Conservation (phyloP, 371 early-diverging fungal species). For the Funneliformis caledonium region DNA sequence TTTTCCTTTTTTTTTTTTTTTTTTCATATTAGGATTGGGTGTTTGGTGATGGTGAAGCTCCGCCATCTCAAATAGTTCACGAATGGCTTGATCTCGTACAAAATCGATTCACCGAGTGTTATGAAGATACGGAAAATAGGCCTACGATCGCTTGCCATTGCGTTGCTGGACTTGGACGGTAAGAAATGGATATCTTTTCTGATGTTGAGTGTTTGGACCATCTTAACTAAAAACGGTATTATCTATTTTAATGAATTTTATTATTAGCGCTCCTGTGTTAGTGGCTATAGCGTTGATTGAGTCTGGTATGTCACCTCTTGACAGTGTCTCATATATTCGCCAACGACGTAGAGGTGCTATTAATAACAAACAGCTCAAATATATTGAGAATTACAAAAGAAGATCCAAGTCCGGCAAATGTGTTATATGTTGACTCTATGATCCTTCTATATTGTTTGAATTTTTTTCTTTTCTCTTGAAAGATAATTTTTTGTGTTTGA, state of each 20-base stretch:
- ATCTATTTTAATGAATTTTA: not conserved
- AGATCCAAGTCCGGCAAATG: slow-evolving; percentile 29
- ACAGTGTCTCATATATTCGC: slow-evolving; percentile 79
- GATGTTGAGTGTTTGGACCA: not conserved
- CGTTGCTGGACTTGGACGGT: slow-evolving; percentile 84
- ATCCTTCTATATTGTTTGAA: slow-evolving; percentile 6
- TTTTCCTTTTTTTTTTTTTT: not conserved
- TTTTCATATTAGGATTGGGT: slow-evolving; percentile 55
- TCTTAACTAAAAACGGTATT: not conserved
- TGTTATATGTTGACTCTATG: slow-evolving; percentile 35
- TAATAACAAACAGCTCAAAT: slow-evolving; percentile 79
- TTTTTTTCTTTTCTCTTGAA: not conserved
- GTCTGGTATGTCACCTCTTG: slow-evolving; percentile 77
- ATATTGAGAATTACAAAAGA: slow-evolving; percentile 73
- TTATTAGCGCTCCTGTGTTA: slow-evolving; percentile 67
- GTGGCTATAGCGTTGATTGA: slow-evolving; percentile 85
- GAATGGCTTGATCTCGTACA: slow-evolving; percentile 78
- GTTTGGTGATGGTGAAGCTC: slow-evolving; percentile 85
- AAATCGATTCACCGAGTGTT: slow-evolving; percentile 50
- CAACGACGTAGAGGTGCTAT: slow-evolving; percentile 80
- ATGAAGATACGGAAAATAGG: slow-evolving; percentile 42
- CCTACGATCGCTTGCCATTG: slow-evolving; percentile 85
- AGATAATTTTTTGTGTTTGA: not conserved
- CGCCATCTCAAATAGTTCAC: slow-evolving; percentile 69
- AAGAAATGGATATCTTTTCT: slow-evolving; percentile 29